phyloP scores from a whole-genome alignment of 1,284 basidiomycete genomes.

The Lentinula novae-zelandiae region DNA sequence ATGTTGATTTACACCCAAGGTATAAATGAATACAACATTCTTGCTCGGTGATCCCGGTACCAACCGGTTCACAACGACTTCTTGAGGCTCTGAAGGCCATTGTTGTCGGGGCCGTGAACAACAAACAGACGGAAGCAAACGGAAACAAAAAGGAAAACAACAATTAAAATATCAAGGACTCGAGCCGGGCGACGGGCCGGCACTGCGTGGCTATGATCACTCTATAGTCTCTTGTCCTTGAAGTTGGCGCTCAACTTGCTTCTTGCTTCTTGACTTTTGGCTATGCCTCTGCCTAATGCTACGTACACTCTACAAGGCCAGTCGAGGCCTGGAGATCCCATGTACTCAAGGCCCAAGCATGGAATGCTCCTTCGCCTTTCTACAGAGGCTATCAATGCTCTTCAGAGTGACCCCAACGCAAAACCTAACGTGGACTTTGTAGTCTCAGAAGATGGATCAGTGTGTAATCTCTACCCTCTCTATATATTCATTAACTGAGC shows the following conservation, averaged over 20 bases:
- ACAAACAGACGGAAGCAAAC: not conserved
- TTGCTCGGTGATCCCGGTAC: not conserved
- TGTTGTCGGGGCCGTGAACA: not conserved
- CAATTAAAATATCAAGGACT: not conserved
- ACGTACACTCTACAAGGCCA: conserved; percentile 54
- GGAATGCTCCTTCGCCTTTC: conserved; percentile 74
- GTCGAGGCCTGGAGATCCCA: conserved; percentile 46
- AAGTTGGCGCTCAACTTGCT: not conserved
- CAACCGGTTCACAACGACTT: not conserved
- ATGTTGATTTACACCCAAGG: not conserved
- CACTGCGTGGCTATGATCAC: not conserved
- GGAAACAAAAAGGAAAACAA: not conserved
- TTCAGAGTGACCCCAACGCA: conserved; percentile 41
- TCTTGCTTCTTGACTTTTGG: not conserved
- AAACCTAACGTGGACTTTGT: conserved; percentile 52
- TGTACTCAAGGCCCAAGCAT: conserved; percentile 58
- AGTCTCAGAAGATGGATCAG: conserved; percentile 50
- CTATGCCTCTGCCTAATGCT: conserved; percentile 9
- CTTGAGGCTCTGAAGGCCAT: not conserved
- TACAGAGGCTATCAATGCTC: conserved; percentile 60
- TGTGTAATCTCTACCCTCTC: conserved; percentile 28
- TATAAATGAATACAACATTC: not conserved
- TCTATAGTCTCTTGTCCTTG: not conserved
- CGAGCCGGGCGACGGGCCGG: not conserved
- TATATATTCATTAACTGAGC: conserved; percentile 8